Conservation (phyloP, 495 filamentous ascomycete species). For the Lophium mytilinum region DNA sequence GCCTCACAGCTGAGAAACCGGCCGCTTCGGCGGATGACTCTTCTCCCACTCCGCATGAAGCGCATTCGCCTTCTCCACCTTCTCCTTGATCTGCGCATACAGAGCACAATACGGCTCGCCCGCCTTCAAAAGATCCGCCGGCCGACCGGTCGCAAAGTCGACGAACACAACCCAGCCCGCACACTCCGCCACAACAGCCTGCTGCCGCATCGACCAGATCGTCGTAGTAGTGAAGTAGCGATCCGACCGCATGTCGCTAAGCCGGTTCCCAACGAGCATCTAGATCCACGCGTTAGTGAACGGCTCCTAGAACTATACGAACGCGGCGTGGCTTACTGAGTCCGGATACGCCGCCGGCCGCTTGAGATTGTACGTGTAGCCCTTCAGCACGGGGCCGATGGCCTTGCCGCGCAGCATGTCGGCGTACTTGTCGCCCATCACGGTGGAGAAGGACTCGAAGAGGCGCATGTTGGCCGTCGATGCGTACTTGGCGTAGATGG, state of each 20-base stretch:
- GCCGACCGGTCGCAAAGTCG: conserved; percentile 2
- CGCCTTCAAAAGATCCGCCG: neutral
- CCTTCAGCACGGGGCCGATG: conserved; percentile 3
- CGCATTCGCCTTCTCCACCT: neutral
- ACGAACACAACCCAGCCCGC: conserved; percentile 7
- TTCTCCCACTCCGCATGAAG: conserved; percentile 2
- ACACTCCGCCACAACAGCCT: conserved; percentile 5
- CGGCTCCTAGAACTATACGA: too few relatives aligned
- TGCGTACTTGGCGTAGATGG: conserved; percentile 3
- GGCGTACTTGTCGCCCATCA: conserved; percentile 4
- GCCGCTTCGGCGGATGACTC: conserved; percentile 1
- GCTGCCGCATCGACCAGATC: conserved; percentile 8
- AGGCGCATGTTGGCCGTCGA: conserved; percentile 5
- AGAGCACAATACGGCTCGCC: conserved; percentile 2
- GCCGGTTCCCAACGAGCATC: conserved; percentile 5
- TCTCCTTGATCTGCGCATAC: conserved; percentile 1
- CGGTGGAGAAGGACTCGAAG: conserved; percentile 3
- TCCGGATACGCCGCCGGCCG: conserved; percentile 1
- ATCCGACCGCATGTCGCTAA: conserved; percentile 1
- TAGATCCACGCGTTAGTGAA: neutral
- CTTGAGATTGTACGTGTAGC: conserved; percentile 1
- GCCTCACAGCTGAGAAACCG: neutral
- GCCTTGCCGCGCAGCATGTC: conserved; percentile 1
- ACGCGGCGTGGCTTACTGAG: conserved; percentile 1
- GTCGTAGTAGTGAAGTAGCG: conserved; percentile 9